Evolutionary conservation across 2,329 filamentous ascomycete species (phyloP).

Genomic region (Diaporthe citri): DNA sequence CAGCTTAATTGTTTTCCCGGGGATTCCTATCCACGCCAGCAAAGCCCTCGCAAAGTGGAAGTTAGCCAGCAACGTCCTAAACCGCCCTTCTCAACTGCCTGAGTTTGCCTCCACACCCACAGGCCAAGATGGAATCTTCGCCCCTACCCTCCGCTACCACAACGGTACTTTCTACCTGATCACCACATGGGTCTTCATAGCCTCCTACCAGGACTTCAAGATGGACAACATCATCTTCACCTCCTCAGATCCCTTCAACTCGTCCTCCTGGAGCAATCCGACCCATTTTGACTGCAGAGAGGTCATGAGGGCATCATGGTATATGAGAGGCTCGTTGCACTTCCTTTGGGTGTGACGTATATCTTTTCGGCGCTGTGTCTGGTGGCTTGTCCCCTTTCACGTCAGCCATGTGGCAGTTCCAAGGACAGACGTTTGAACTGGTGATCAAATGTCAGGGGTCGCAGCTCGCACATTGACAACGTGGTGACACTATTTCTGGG

Average conservation of each 20-base stretch:
- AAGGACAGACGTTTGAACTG: too few species aligned
- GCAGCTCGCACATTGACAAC: too few species aligned
- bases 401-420: neutral
- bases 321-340: neutral
- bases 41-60: conserved; percentile 64
- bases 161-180: conserved; percentile 50
- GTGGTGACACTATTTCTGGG: too few species aligned
- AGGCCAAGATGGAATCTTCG: conserved; percentile 47
- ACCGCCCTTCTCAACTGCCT: conserved; percentile 56
- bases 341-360: neutral
- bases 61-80: conserved; percentile 55
- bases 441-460: neutral
- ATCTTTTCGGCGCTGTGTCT: neutral
- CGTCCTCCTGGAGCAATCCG: conserved; percentile 47
- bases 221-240: conserved; percentile 34
- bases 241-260: conserved; percentile 44
- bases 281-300: conserved; percentile 47
- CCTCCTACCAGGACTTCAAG: neutral
- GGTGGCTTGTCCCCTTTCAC: neutral
- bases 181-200: conserved; percentile 38
- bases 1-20: conserved; percentile 65
- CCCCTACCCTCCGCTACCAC: conserved; percentile 49
- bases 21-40: conserved; percentile 65
- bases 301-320: neutral
- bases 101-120: conserved; percentile 49